Base-by-base conservation (phyloP, 768 basidiomycete genomes). In the Xanthoconium stramineum region DNA sequence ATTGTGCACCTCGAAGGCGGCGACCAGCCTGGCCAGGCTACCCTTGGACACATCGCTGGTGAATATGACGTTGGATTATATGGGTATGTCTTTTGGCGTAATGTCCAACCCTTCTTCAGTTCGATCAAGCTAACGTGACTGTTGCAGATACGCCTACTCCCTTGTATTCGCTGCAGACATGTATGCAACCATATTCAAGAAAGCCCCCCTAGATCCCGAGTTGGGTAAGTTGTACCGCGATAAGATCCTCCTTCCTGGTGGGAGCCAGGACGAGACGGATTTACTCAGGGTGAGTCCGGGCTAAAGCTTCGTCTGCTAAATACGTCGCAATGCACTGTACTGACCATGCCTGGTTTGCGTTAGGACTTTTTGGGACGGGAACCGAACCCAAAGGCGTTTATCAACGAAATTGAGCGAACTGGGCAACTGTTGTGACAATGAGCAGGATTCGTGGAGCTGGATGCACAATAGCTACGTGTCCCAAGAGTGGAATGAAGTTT, bases 321-420 rank as follows among this genome's bases (percentile, higher is more conserved):
- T 13, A 9, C 17, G 33, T 29, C n/a, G n/a, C n/a, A n/a, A n/a
- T n/a, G 10, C 19, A 7, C 13, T 20, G 35, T 5, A 36, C 6
- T 50, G 39, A 57, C 46, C 15, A 14, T 17, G 10, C 7, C 20
- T 36, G 14, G 7, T 53, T 50, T 17, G 3, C 14, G 3, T 5
- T 55, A 89, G 88, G 83, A 85, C 61, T 91, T 93, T 81, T 79
- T 92, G 47, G 89, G 89, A 6, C 80, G 90, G 19, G 75, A 78
- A 46, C 88, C 90, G 24, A 87, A 86, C 61, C 84, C 82, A 56
- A 83, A 86, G 30, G 91, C 91, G 5, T 92, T 92, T 71, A 69
- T 87, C 56, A 70, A 86, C 56, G 83, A 84, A 62, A 71, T 90
- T 7, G 64, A 61, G 39, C 85, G 85, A 61, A 82, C 85, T 0